A percentile compares a stretch with the other conserved stretches of the same genome.
Evolutionary conservation across 2,329 filamentous ascomycete species (phyloP).

Genomic region (Colletotrichum sp.): DNA sequence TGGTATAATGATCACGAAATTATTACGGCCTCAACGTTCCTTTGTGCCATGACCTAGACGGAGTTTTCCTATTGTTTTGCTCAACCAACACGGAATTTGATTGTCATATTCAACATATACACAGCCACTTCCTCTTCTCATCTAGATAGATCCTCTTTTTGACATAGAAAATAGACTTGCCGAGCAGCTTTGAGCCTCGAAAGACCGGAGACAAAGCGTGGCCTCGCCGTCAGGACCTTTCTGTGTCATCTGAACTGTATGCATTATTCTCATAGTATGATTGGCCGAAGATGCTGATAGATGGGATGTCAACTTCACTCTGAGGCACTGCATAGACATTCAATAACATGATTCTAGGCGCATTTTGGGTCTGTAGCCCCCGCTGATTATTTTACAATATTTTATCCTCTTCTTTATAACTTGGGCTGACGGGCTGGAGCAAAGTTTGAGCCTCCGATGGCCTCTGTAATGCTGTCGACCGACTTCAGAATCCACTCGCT

Average conservation of each 20-base stretch:
- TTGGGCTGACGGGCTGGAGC: slow-evolving; percentile 14
- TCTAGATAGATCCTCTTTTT: background rate
- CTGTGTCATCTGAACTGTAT: background rate
- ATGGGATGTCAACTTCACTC: background rate
- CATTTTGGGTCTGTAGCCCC: background rate
- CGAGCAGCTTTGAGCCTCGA: background rate
- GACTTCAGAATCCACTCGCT: slow-evolving; percentile 51
- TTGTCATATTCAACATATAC: background rate
- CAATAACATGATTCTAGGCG: background rate
- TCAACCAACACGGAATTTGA: background rate
- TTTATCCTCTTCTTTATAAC: slow-evolving; percentile 8
- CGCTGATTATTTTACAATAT: background rate
- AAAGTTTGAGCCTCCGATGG: slow-evolving; percentile 41
- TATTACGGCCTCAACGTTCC: background rate
- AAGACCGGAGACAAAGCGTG: accelerated
- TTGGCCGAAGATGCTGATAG: background rate
- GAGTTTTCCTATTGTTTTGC: background rate
- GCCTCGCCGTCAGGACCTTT: no score
- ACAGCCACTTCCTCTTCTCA: background rate
- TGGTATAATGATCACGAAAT: background rate
- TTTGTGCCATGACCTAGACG: background rate
- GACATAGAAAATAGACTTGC: background rate
- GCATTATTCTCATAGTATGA: background rate
- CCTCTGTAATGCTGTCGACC: slow-evolving; percentile 50
- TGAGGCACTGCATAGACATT: background rate